Evolutionary conservation across 2,329 filamentous ascomycete species (phyloP), one percentile per base, ranked within the genome.

Genomic region (Diaporthe citriasiana): DNA sequence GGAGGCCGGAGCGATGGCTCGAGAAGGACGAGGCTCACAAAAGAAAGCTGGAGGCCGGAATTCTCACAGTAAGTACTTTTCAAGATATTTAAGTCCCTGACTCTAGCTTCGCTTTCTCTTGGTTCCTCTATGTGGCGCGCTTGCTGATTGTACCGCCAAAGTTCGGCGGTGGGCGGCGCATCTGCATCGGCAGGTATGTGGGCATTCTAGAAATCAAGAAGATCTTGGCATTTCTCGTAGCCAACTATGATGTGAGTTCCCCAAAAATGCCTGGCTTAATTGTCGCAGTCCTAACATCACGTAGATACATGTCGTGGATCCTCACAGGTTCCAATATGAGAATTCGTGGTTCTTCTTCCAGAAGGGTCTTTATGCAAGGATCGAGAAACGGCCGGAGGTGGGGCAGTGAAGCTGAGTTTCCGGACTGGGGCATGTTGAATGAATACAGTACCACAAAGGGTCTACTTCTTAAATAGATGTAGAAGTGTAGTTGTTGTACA

Each of bases 191-290:
- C 13, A 77, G 76, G 35, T 74, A 79, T 57, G 65, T 81, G 35
- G 79, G 76, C 10, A 76, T 80, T 22, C 56, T 81, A 13, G 80
- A 81, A 68, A 68, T 81, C 27, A 80, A 80, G 66, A 81, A 81
- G 74, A 38, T 81, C 9, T 55, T 81, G 6, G 71, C 79, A 0
- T 77, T 77, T 42, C 69, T 81, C 6, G 42, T 80, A n/a, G 42
- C 79, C 22, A 77, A 77, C 50, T 81, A 80, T 53, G 75, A 81
- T 47, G 79, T 81, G 65, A 76, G 77, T 75, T 6, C 9, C 27
- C 47, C 22, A 17, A 27, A 33, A 33, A 65, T 50, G 2, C 42
- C 6, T 65, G 10, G 17, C 40, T 65, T 15, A 17, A 15, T 10
- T 38, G 0, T 19, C 51, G 27, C n/a, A 73, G 55, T 2, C 27